Conservation (phyloP, 805 yeast genomes). For the Suhomyces tanzawaensis region DNA sequence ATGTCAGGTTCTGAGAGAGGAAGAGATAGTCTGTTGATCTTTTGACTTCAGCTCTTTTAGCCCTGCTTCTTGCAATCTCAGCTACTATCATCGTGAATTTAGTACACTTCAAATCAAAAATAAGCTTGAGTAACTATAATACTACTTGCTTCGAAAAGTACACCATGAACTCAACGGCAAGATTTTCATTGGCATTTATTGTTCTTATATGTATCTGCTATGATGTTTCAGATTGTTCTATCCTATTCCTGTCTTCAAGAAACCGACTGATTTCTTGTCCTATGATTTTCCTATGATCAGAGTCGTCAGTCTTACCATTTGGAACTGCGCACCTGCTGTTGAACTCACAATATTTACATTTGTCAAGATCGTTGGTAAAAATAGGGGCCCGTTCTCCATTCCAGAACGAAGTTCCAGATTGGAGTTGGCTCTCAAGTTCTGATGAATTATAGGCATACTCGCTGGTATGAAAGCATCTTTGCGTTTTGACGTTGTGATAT, state of each 20-base stretch:
- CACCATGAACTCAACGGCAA: no score
- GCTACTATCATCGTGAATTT: no score
- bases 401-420: conserved; percentile 51
- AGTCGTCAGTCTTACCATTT: conserved; percentile 1
- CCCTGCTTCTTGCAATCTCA: no score
- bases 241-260: not conserved
- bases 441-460: conserved; percentile 36
- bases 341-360: conserved; percentile 59
- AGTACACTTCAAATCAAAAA: no score
- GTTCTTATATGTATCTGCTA: no score
- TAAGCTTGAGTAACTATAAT: no score
- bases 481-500: conserved; percentile 41
- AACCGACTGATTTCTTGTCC: conserved; percentile 1
- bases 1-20: no score
- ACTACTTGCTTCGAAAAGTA: no score
- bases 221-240: conserved; percentile 12
- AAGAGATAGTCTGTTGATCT: not conserved
- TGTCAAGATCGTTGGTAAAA: conserved; percentile 37
- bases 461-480: conserved; percentile 36
- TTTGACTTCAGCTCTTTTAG: not conserved
- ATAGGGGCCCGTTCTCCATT: conserved; percentile 52
- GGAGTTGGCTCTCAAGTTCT: conserved; percentile 26
- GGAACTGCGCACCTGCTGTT: conserved; percentile 19
- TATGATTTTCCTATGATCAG: not conserved
- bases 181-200: no score